These are phyloP conservation scores for Luzula sylvatica DNA, from an alignment of 176 grass and related monocot genomes.

Conservation along the genomic window DNA sequence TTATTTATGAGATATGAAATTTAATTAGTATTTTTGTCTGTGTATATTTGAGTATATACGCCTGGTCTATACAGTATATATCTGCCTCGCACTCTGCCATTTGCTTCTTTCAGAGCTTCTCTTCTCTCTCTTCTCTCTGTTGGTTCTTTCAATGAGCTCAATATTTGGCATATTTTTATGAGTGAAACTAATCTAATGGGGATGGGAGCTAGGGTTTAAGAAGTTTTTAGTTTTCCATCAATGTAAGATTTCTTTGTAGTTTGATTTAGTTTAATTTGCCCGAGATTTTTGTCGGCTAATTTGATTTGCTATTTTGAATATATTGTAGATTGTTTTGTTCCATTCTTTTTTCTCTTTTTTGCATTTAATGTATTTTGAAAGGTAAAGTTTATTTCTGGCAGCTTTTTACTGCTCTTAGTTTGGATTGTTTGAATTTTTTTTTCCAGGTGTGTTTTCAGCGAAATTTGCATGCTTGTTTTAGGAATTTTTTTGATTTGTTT, in stretches of 20 bases:
- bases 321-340: no score
- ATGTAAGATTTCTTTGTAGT: neutral
- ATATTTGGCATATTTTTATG: no score
- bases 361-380: neutral
- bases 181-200: no score
- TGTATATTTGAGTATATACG: slow-evolving; percentile 10
- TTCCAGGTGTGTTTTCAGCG: no score
- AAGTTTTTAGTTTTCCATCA: no score
- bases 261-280: neutral
- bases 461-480: no score
- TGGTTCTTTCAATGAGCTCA: neutral
- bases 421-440: no score
- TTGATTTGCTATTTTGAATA: neutral
- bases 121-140: neutral
- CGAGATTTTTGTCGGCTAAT: slow-evolving; percentile 10
- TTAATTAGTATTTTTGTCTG: no score
- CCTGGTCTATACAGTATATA: neutral
- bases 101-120: slow-evolving; percentile 7
- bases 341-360: neutral
- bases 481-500: neutral
- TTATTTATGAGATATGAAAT: no score
- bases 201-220: slow-evolving; percentile 7
- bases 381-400: neutral
- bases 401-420: no score
- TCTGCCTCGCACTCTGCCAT: neutral